Base-by-base conservation (phyloP, 768 basidiomycete species). In the Panus rudis region DNA sequence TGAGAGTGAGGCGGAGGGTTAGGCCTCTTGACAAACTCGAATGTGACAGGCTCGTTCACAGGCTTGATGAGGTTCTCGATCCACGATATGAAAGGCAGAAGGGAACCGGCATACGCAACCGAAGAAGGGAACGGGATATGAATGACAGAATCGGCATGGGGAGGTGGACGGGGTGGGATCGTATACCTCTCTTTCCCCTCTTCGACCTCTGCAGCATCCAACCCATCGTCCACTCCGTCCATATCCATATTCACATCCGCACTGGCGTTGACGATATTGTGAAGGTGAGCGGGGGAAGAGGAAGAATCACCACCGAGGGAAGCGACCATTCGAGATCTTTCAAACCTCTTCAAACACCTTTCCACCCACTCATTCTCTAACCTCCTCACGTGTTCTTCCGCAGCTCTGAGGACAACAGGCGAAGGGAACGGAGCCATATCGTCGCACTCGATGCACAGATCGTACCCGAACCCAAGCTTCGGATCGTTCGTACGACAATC, bases 381-480 rank as follows among this genome's bases (percentile, higher is more conserved):
- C 61, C 68, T 69, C 23, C 61, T 63, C 8, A 92, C 55, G 52
- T 89, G 84, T 46, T 89, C 86, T 58, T 91, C 85, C 6, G 82
- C 84, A 3, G 78, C 79, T 39, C 78, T 71, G 27, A 90, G 61
- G 53, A 86, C 81, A 26, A 75, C 68, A 0, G 70, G 45, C n/a
- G 71, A 70, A 0, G 90, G 85, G 60, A 86, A 83, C 12, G 81
- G 79, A 2, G 87, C 86, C 25, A 77, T 66, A 50, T 92, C 88
- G 55, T 87, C 84, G 56, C 87, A 89, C 63, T 94, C 90, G 48
- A 94, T 76, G 59, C 89, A 92, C 32, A 94, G 76, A 55, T 91
- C 83, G 56, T 81, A 92, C 13, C 85, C 87, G 46, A 72, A 66
- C 25, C 79, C 81, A n/a, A 65, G 49, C 23, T 50, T 54, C 13